Conservation (phyloP, 768 basidiomycete species). For the Auricularia cornea region DNA sequence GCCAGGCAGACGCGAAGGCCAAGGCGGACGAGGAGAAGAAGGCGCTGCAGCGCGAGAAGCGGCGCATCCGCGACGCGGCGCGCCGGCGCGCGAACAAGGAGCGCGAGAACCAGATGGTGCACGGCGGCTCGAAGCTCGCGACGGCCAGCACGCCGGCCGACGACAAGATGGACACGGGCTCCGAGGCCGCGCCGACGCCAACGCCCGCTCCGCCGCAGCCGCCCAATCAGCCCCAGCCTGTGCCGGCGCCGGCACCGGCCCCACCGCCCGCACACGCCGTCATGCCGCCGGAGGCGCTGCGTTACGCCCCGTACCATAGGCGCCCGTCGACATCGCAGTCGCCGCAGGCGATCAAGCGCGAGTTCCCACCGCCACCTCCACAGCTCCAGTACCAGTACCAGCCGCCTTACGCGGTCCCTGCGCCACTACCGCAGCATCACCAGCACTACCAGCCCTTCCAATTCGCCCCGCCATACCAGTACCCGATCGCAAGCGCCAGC, state of each 20-base stretch:
- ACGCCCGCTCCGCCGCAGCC: background rate
- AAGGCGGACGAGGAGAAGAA: background rate
- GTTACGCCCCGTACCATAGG: no score
- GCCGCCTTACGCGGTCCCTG: background rate
- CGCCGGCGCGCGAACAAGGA: background rate
- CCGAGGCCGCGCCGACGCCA: background rate
- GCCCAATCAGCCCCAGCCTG: background rate
- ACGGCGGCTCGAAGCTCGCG: background rate
- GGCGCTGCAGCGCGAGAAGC: constrained; percentile 5
- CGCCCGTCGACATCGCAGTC: background rate
- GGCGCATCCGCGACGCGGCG: constrained; percentile 7
- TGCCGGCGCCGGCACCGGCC: background rate
- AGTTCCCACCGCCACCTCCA: background rate
- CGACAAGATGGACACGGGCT: background rate
- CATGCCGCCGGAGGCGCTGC: background rate
- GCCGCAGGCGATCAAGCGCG: background rate
- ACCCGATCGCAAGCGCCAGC: no score
- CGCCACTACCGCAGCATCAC: no score
- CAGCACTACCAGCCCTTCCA: no score
- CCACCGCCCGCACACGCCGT: background rate
- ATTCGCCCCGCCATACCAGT: no score
- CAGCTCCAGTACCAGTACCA: no score
- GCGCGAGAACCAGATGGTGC: background rate
- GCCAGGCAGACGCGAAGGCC: background rate
- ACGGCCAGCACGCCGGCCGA: background rate